Conservation (phyloP, 371 early-diverging fungal genomes). For the Fennellomyces sp. region DNA sequence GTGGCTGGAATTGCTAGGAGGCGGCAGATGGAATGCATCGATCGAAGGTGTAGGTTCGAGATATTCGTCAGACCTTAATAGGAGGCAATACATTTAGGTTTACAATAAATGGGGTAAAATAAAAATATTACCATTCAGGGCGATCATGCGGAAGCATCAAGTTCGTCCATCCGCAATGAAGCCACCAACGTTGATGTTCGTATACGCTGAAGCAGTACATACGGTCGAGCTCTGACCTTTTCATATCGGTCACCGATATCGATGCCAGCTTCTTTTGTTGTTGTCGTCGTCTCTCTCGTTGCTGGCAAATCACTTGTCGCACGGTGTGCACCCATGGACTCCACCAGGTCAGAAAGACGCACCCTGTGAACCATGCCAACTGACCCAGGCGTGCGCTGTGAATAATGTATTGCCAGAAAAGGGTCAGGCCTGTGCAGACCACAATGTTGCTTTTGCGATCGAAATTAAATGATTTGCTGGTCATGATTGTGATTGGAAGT, state of each 20-base stretch:
- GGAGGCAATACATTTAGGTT: neutral
- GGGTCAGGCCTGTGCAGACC: neutral
- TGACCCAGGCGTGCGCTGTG: neutral
- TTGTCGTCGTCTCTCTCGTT: neutral
- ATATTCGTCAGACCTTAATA: slow-evolving; percentile 28
- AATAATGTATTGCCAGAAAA: slow-evolving; percentile 2
- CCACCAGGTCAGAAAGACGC: slow-evolving; percentile 7
- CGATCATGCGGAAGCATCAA: slow-evolving; percentile 25
- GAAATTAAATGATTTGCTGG: no score
- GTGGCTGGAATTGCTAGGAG: slow-evolving; percentile 3
- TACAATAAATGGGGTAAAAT: neutral
- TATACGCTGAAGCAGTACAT: slow-evolving; percentile 26
- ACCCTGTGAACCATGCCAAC: slow-evolving; percentile 4
- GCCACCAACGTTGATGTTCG: slow-evolving; percentile 40
- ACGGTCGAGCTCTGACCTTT: slow-evolving; percentile 8
- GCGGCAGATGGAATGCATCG: slow-evolving; percentile 25
- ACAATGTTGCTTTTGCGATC: no score
- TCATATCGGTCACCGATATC: neutral
- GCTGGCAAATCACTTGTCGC: slow-evolving; percentile 1
- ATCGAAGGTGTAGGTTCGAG: slow-evolving; percentile 23
- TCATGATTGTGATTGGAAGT: neutral
- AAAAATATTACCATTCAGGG: slow-evolving; percentile 27
- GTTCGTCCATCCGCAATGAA: slow-evolving; percentile 27
- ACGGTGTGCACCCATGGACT: slow-evolving; percentile 10
- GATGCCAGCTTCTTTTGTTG: neutral